These are phyloP conservation scores for Aureobasidium mangrovei DNA, from an alignment of 2,329 filamentous ascomycete genomes.

Conservation along the genomic window DNA sequence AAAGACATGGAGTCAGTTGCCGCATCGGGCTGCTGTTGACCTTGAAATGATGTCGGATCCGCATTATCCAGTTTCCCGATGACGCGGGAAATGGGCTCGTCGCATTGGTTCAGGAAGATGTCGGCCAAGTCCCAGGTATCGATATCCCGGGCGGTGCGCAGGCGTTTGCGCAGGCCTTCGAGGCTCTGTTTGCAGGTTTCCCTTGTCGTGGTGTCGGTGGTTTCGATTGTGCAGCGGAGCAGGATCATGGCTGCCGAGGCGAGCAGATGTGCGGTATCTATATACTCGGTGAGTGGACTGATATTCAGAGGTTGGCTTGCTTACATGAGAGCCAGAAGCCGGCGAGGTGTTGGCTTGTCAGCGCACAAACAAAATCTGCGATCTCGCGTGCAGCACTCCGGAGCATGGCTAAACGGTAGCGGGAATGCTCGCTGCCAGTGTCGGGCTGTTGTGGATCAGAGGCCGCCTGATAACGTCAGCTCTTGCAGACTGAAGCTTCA, in stretches of 20 bases:
- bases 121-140: constrained; percentile 3
- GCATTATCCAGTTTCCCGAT: background rate
- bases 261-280: constrained; percentile 5
- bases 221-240: constrained; percentile 8
- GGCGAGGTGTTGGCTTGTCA: constrained; percentile 4
- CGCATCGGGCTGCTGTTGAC: background rate
- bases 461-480: background rate
- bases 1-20: background rate
- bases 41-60: background rate
- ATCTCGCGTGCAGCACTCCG: constrained; percentile 7
- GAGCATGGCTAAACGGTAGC: constrained; percentile 5
- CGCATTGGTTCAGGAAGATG: constrained; percentile 13
- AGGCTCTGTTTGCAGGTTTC: constrained; percentile 2
- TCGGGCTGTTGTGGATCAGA: background rate
- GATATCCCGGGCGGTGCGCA: constrained; percentile 6
- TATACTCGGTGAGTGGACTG: background rate
- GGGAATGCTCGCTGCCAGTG: background rate
- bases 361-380: constrained; percentile 9
- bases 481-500: background rate
- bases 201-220: background rate
- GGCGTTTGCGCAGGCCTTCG: background rate
- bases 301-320: background rate
- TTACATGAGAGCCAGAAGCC: constrained; percentile 10
- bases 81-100: constrained; percentile 8
- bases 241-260: constrained; percentile 10